These are phyloP conservation scores for Polyporus tsugae DNA, from an alignment of 1,284 basidiomycete species.

Conservation along the genomic window DNA sequence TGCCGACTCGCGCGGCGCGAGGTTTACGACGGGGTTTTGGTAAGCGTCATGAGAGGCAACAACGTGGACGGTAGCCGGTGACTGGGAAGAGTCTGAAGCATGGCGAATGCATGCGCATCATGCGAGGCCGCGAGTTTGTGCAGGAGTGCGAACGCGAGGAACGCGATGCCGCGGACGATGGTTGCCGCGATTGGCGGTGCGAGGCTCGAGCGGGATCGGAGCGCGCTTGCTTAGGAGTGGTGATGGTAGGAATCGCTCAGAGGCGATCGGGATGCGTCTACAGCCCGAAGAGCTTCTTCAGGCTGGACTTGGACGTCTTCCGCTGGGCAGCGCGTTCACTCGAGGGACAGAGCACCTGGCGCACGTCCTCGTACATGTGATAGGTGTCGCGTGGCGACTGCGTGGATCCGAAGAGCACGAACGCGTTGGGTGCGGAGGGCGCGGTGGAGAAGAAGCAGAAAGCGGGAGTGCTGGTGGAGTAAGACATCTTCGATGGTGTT, in stretches of 20 bases:
- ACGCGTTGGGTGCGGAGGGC: slow-evolving; percentile 34
- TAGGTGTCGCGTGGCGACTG: slow-evolving; percentile 40
- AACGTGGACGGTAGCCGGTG: too few relatives aligned
- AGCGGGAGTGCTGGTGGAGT: slow-evolving; percentile 25
- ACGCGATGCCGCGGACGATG: neutral
- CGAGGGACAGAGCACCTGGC: slow-evolving; percentile 27
- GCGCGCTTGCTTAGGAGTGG: neutral
- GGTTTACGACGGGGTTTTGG: neutral
- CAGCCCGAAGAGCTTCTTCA: slow-evolving; percentile 38
- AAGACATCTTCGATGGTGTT: slow-evolving; percentile 27
- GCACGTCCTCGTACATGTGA: slow-evolving; percentile 38
- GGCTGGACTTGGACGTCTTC: slow-evolving; percentile 32
- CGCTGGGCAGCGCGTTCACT: slow-evolving; percentile 23
- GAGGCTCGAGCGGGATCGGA: neutral
- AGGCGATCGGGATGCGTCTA: slow-evolving; percentile 6
- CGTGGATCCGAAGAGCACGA: slow-evolving; percentile 35
- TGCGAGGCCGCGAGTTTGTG: neutral
- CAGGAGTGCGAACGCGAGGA: neutral
- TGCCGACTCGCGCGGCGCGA: neutral
- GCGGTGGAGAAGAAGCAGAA: slow-evolving; percentile 30
- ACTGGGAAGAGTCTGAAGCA: neutral
- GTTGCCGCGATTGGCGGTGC: neutral
- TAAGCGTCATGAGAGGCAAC: too few relatives aligned
- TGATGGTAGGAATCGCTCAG: neutral
- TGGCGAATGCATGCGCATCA: neutral